Evolutionary conservation across 768 basidiomycete genomes (phyloP).

Genomic region (Mycena leptocephala): DNA sequence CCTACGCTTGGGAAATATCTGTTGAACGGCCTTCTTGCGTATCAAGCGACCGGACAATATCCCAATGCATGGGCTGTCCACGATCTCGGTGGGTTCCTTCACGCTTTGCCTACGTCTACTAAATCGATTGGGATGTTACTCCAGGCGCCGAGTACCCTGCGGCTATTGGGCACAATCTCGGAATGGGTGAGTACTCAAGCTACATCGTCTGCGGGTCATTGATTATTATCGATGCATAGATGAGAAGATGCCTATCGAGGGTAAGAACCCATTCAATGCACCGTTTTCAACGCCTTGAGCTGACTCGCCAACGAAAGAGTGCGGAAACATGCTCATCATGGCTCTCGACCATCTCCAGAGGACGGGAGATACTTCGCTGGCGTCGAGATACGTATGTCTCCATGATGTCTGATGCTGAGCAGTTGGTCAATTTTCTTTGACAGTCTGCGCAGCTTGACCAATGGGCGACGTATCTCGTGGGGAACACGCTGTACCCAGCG

Average conservation of each 20-base stretch:
- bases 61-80: slow-evolving; percentile 77
- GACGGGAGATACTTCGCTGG: slow-evolving; percentile 65
- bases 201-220: slow-evolving; percentile 49
- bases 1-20: slow-evolving; percentile 70
- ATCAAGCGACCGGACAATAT: slow-evolving; percentile 77
- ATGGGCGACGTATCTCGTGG: slow-evolving; percentile 75
- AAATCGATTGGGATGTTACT: background rate
- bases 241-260: slow-evolving; percentile 3
- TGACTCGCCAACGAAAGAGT: slow-evolving; percentile 58
- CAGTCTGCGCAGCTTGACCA: slow-evolving; percentile 62
- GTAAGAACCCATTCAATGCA: background rate
- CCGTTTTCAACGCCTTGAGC: slow-evolving; percentile 61
- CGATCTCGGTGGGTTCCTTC: slow-evolving; percentile 65
- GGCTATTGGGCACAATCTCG: slow-evolving; percentile 63
- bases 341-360: slow-evolving; percentile 72
- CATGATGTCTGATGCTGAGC: background rate
- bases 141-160: slow-evolving; percentile 58
- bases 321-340: slow-evolving; percentile 84
- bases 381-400: slow-evolving; percentile 60
- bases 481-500: slow-evolving; percentile 65
- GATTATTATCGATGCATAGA: background rate
- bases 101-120: background rate
- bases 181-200: slow-evolving; percentile 11
- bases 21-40: slow-evolving; percentile 73
- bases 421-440: background rate